Base-by-base conservation (phyloP, 371 early-diverging fungal genomes). In the Batkoa obscura region DNA sequence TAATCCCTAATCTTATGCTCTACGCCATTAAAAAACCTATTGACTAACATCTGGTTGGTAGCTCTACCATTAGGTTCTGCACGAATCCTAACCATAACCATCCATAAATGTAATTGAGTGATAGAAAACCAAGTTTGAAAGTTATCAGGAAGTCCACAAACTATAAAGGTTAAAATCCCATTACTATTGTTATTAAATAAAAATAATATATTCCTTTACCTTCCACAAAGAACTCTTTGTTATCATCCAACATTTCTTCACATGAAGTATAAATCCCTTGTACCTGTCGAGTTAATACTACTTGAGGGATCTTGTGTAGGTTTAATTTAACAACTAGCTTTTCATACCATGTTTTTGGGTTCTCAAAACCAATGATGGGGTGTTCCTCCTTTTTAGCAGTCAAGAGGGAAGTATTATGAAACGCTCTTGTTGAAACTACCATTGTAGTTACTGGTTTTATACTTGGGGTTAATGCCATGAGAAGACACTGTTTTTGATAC, bases 111-210 rank as follows among this genome's bases (percentile, higher is more conserved):
- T 47, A 96, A 66, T 41, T 86, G 81, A 0, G 88, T 87, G 12
- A 92, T 72, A 15, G 80, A 72, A 59, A 92, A 94, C 97, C 97
- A 96, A 3, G 94, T 83, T 66, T 94, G 90, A 62, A 93, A 92
- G 62, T 84, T 88, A 60, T 86, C 86, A 10, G 84, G 84, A 34
- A 94, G 67, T 30, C 76, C 76, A 57, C 82, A 81, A 8, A 67
- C 80, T 23, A 23, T 23, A 23, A 23, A 23, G 23, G 23, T 23
- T 23, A 23, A 23, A 23, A 23, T 23, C 23, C 23, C 23, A 23
- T 23, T 23, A 23, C 23, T 81, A n/a, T 45, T 45, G n/a, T 35
- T 15, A 39, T 53, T 39, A 37, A 38, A 17, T 36, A 10, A n/a
- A 38, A 8, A n/a, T 23, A 10, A 39, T 39, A 10, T 23, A 43